Evolutionary conservation across 352 stramenopile species (phyloP).

Genomic region (Globisporangium spinosum): DNA sequence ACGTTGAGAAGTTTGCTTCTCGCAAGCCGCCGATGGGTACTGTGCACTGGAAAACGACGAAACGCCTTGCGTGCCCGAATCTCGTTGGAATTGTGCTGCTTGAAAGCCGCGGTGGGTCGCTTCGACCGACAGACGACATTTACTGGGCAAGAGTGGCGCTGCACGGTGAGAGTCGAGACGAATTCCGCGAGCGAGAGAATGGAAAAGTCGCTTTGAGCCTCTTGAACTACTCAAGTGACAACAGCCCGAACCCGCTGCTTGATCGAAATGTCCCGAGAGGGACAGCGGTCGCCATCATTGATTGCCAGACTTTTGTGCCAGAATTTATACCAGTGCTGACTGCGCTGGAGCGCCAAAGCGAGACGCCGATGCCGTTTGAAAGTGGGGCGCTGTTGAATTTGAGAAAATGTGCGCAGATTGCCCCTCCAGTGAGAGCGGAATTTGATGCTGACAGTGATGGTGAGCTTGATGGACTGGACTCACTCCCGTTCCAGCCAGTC

Average conservation of each 20-base stretch:
- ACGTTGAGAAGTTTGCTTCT: slow-evolving; percentile 52
- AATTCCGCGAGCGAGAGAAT: slow-evolving; percentile 58
- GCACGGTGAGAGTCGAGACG: slow-evolving; percentile 62
- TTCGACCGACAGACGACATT: slow-evolving; percentile 49
- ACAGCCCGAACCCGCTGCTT: slow-evolving; percentile 53
- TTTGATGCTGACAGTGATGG: neutral
- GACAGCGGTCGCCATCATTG: slow-evolving; percentile 70
- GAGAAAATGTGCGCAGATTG: slow-evolving; percentile 7
- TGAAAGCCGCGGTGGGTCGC: slow-evolving; percentile 38
- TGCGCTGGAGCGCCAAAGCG: slow-evolving; percentile 66
- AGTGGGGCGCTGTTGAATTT: slow-evolving; percentile 74
- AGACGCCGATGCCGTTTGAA: slow-evolving; percentile 75
- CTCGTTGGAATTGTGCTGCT: slow-evolving; percentile 78
- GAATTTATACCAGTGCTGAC: slow-evolving; percentile 86
- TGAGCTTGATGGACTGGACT: neutral
- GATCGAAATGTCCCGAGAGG: slow-evolving; percentile 45
- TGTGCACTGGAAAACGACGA: slow-evolving; percentile 84
- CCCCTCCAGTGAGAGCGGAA: slow-evolving; percentile 7
- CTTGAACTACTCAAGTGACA: slow-evolving; percentile 59
- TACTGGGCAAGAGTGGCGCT: slow-evolving; percentile 77
- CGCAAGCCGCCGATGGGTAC: slow-evolving; percentile 45
- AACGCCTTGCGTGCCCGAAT: slow-evolving; percentile 70
- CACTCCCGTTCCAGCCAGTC: neutral
- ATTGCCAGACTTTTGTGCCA: slow-evolving; percentile 84
- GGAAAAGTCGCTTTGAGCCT: slow-evolving; percentile 66